A percentile compares a stretch with the other conserved stretches of the same genome.
Evolutionary conservation across 2,329 filamentous ascomycete genomes (phyloP).

Genomic region (Neurospora crassa): DNA sequence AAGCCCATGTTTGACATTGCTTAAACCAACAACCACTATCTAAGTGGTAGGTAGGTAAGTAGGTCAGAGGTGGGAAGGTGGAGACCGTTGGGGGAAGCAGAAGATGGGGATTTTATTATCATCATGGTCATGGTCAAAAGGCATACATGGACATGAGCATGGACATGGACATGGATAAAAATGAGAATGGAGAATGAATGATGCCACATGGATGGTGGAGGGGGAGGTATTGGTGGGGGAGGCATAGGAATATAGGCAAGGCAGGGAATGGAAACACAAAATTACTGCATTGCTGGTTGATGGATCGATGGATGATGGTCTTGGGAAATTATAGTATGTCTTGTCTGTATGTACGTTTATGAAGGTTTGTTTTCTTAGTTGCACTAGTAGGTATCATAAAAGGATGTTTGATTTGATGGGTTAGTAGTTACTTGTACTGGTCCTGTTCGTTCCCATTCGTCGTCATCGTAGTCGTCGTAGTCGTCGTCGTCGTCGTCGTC

Average conservation of each 20-base stretch:
- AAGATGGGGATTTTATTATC: too few species aligned
- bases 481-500: too few species aligned
- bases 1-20: constrained; percentile 89
- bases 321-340: background rate
- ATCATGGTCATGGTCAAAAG: too few species aligned
- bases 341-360: background rate
- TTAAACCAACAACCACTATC: constrained; percentile 29
- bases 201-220: too few species aligned
- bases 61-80: background rate
- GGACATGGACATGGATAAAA: too few species aligned
- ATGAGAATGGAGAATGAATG: too few species aligned
- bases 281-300: background rate
- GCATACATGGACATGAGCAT: too few species aligned
- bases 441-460: background rate
- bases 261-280: background rate
- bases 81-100: background rate
- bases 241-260: background rate
- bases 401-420: background rate
- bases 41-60: background rate
- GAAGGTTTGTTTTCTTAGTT: background rate
- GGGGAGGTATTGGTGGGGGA: too few species aligned
- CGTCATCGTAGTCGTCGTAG: background rate
- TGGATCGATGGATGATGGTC: too few species aligned
- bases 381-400: background rate
- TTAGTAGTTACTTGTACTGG: background rate